Base-by-base conservation (phyloP, 257 asterid genomes). In the Handroanthus guayacan region DNA sequence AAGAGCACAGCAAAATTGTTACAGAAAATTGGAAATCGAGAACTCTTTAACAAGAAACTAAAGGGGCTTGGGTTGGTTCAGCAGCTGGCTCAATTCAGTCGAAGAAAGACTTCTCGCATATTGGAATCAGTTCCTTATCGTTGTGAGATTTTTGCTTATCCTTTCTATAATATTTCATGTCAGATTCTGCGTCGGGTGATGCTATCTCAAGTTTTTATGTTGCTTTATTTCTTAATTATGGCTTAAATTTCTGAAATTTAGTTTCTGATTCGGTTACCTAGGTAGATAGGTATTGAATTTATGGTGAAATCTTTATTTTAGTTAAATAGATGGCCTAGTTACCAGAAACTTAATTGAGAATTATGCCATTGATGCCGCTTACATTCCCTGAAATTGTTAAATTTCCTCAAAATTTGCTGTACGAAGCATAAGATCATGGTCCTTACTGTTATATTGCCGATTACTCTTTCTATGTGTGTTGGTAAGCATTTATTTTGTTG, bases 401-500 rank as follows among this genome's bases (percentile, higher is more conserved):
- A n/a, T 55, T 55, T 55, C 34, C 31, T 6, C 10, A 55, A 47
- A 2, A 16, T 52, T 52, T 14, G 20, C 20, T 8, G 25, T 52
- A 47, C 3, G 54, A 47, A 47, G 54, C 54, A 47, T 47, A 47
- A 47, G 10, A 44, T 44, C 10, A 41, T 41, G 54, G 54, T 47
- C 54, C 54, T 47, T 47, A 10, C 12, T 47, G n/a, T 47, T 9
- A 47, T 1, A 47, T 25, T 67, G 45, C 3, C 37, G 13, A 38
- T 48, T 48, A 25, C 18, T 68, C 10, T 6, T 67, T 54, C 52
- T 48, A 12, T 34, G 34, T 36, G 44, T 48, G 43, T 37, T 74
- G 20, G 63, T 44, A 17, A 58, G 69, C 14, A 71, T 72, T 38
- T 64, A 67, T 17, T 56, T 62, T 47, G 50, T 4, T 61, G 48